Base-by-base conservation (phyloP, 345 rosid genomes). In the Syzygium jambos region DNA sequence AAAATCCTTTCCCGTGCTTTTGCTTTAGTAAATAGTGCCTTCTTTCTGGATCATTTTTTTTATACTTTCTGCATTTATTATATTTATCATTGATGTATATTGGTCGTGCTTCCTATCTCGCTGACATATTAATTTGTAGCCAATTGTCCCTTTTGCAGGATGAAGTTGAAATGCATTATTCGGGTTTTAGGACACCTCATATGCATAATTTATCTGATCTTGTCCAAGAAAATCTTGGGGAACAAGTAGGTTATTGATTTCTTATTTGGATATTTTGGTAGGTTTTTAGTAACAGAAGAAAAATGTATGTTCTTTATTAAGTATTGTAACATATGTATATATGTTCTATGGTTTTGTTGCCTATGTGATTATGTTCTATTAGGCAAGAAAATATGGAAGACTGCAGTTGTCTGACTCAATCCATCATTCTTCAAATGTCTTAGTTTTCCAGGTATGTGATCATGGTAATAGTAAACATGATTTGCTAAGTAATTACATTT, bases 151-250 rank as follows among this genome's bases (percentile, higher is more conserved):
- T 88, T 87, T 88, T 92, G 84, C 91, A 97, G 98, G 90, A 89
- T 87, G 88, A 85, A 89, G 52, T 93, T 91, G 97, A 92, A 87
- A 90, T 95, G 87, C 98, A 96, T 91, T 94, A 94, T 89, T 91
- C 94, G 88, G 99, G 99, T 89, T 95, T 96, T 93, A 93, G 93
- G 92, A 94, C 95, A 51, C 98, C 95, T 90, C 93, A 96, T 90
- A 92, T 95, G 90, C 95, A 94, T 91, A 94, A 95, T 91, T 92
- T 98, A 83, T 95, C 97, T 89, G 95, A 94, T 91, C 94, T 94
- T 89, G 97, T 98, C 85, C 94, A 86, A 89, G 88, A 92, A 88
- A 90, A 93, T 91, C 95, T 98, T 51, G 92, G 88, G 84, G 87
- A 88, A 85, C 95, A 95, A 89, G 99, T 96, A 91, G 90, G 92